Evolutionary conservation across 1,284 basidiomycete genomes (phyloP).

Genomic region (Ganoderma leucocontextum): DNA sequence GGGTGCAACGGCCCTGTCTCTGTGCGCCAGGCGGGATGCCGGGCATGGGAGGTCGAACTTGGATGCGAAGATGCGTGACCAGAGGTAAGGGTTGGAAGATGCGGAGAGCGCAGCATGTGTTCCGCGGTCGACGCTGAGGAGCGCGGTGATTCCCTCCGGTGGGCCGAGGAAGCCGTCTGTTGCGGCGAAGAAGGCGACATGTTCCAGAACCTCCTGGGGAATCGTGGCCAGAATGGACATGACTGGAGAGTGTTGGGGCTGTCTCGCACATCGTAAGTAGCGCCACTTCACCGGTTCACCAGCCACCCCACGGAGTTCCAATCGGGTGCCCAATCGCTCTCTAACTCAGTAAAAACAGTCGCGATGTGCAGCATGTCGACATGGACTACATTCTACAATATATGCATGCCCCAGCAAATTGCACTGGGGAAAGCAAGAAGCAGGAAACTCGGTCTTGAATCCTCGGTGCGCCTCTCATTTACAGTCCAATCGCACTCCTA

Average conservation of each 20-base stretch:
- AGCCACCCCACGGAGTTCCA: too few species aligned
- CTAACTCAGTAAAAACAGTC: too few species aligned
- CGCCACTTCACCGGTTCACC: too few species aligned
- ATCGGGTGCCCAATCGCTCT: too few species aligned
- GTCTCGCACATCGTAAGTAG: too few species aligned
- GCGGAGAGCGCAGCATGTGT: slow-evolving; percentile 46
- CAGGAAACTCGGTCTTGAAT: too few species aligned
- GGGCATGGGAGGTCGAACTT: slow-evolving; percentile 50
- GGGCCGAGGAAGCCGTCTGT: slow-evolving; percentile 44
- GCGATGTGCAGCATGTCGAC: too few species aligned
- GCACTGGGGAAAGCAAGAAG: too few species aligned
- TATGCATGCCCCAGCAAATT: too few species aligned
- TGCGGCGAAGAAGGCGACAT: slow-evolving; percentile 50
- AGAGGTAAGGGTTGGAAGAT: slow-evolving; percentile 50
- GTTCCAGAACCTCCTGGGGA: slow-evolving; percentile 51
- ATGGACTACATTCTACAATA: too few species aligned
- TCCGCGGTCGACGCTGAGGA: slow-evolving; percentile 50
- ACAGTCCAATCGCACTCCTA: too few species aligned
- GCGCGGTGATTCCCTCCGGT: slow-evolving; percentile 41
- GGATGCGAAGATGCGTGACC: slow-evolving; percentile 52
- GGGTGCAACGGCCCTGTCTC: slow-evolving; percentile 28
- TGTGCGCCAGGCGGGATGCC: slow-evolving; percentile 39
- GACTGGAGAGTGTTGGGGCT: slow-evolving; percentile 2
- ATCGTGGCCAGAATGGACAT: slow-evolving; percentile 35
- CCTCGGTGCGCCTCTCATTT: too few species aligned